phyloP scores from a whole-genome alignment of 305 asterid species.

The Solanum hybrid region DNA sequence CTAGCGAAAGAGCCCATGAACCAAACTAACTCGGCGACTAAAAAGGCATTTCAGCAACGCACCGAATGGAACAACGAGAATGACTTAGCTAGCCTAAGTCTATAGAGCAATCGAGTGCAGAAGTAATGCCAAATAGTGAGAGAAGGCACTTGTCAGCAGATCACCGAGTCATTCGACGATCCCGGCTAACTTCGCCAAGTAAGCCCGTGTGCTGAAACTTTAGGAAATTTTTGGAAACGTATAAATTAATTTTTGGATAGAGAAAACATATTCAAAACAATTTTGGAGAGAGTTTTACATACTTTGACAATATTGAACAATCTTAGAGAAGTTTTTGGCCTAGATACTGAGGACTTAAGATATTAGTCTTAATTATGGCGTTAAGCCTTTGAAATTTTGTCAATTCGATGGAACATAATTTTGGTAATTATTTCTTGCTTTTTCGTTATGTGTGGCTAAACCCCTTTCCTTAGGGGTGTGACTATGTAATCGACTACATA shows the following conservation, averaged over 20 bases:
- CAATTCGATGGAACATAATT: too few relatives aligned
- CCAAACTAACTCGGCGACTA: not conserved
- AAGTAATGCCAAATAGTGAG: not conserved
- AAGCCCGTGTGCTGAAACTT: not conserved
- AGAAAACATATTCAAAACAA: not conserved
- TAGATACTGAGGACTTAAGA: not conserved
- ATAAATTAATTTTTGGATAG: not conserved
- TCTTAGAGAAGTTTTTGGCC: not conserved
- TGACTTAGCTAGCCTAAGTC: not conserved
- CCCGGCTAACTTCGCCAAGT: not conserved
- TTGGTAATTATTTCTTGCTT: too few relatives aligned
- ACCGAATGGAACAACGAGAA: not conserved
- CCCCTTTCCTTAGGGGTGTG: not conserved
- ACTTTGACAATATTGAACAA: not conserved
- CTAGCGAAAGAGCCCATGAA: not conserved
- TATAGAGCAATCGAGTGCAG: too few relatives aligned
- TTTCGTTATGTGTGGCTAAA: too few relatives aligned
- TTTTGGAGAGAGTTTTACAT: not conserved
- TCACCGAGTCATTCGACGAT: not conserved
- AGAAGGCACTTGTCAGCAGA: not conserved
- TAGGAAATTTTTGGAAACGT: too few relatives aligned
- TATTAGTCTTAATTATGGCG: not conserved
- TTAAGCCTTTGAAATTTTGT: not conserved
- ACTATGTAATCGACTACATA: not conserved
- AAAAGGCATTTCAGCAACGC: not conserved